phyloP scores from a whole-genome alignment of 768 basidiomycete genomes.

The Boletellus emodensis region DNA sequence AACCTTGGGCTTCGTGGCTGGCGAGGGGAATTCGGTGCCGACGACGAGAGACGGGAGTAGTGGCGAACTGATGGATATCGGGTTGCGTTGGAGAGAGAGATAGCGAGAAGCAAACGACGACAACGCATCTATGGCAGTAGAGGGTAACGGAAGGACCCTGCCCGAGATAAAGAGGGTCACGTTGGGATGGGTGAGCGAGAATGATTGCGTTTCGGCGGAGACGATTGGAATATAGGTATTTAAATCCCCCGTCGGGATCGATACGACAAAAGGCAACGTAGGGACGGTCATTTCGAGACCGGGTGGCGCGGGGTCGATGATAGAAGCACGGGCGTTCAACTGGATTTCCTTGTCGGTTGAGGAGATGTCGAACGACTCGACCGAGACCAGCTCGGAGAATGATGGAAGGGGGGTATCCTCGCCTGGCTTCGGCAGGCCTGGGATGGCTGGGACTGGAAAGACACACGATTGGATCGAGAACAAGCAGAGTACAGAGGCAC shows the following conservation, averaged over 20 bases:
- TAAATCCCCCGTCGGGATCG: constrained; percentile 36
- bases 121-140: constrained; percentile 38
- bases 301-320: constrained; percentile 54
- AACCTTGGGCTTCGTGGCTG: constrained; percentile 58
- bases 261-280: constrained; percentile 58
- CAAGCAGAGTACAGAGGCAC: constrained; percentile 21
- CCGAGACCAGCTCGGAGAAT: constrained; percentile 54
- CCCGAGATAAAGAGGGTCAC: constrained; percentile 58
- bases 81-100: constrained; percentile 53
- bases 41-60: constrained; percentile 49
- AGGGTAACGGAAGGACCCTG: constrained; percentile 49
- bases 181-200: constrained; percentile 64
- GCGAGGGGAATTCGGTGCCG: constrained; percentile 58
- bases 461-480: constrained; percentile 4
- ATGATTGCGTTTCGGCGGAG: constrained; percentile 50
- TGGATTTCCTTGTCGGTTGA: constrained; percentile 35
- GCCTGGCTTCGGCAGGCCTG: constrained; percentile 63
- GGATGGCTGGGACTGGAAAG: constrained; percentile 55
- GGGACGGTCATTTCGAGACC: constrained; percentile 50
- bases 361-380: constrained; percentile 51
- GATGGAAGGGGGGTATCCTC: constrained; percentile 47
- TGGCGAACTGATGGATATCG: constrained; percentile 55
- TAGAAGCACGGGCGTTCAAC: constrained; percentile 51
- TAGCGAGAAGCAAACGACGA: constrained; percentile 64
- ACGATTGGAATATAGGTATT: constrained; percentile 44